phyloP scores from a whole-genome alignment of 306 rosid species.

The Vicia faba region DNA sequence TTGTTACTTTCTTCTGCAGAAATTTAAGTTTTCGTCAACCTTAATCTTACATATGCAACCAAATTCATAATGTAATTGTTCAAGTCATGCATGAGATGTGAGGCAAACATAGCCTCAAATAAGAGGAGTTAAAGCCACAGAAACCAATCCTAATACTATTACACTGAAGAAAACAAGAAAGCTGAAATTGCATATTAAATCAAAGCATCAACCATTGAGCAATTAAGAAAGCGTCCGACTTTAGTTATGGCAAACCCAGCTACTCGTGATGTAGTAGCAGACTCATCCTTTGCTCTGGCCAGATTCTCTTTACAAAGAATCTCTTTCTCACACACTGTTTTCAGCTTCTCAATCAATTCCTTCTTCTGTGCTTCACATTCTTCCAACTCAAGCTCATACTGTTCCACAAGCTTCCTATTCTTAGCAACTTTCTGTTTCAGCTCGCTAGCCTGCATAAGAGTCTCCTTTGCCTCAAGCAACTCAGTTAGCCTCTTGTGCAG shows the following conservation, averaged over 20 bases:
- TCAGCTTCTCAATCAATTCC: background rate
- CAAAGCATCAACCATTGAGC: slow-evolving; percentile 26
- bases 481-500: slow-evolving; percentile 2
- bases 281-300: slow-evolving; percentile 12
- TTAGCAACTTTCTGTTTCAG: slow-evolving; percentile 15
- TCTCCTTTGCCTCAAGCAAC: slow-evolving; percentile 19
- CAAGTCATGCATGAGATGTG: background rate
- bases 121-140: background rate
- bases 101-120: background rate
- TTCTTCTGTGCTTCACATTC: background rate
- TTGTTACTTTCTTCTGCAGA: background rate
- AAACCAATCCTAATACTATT: slow-evolving; percentile 1
- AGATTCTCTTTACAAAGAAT: slow-evolving; percentile 4
- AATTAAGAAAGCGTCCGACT: background rate
- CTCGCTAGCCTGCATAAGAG: background rate
- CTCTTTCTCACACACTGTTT: background rate
- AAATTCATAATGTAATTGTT: background rate
- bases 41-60: too few relatives aligned
- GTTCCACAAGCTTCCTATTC: background rate
- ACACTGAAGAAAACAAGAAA: background rate
- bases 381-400: background rate
- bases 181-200: slow-evolving; percentile 6
- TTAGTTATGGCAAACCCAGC: background rate
- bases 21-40: too few relatives aligned
- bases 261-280: background rate